Conservation (phyloP, 148 eudicot genomes). For the Chenopodium suecicum region DNA sequence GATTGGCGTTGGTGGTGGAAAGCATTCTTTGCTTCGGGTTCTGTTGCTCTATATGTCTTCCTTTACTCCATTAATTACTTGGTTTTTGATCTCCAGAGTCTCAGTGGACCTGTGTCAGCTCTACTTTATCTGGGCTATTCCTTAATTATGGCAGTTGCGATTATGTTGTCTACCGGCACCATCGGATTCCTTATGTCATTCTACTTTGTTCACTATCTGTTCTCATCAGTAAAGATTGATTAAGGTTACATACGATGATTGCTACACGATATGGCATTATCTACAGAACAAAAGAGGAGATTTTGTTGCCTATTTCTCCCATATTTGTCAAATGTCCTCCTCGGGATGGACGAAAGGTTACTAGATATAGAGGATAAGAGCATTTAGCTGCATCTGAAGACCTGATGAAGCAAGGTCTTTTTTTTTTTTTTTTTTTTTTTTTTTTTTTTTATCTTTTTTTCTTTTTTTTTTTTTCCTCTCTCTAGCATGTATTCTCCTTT, state of each 20-base stretch:
- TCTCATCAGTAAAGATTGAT: slow-evolving; percentile 67
- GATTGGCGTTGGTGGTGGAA: slow-evolving; percentile 91
- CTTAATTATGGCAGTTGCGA: slow-evolving; percentile 53
- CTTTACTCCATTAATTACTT: slow-evolving; percentile 61
- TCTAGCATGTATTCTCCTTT: neutral
- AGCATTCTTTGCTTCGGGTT: slow-evolving; percentile 64
- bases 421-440: neutral
- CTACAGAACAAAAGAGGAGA: neutral
- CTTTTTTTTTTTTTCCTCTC: too few species aligned
- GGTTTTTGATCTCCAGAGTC: slow-evolving; percentile 54
- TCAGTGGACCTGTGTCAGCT: slow-evolving; percentile 62
- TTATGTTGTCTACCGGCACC: slow-evolving; percentile 63
- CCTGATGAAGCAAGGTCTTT: neutral
- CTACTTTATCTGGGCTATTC: slow-evolving; percentile 65
- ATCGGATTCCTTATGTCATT: slow-evolving; percentile 58
- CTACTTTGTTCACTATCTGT: slow-evolving; percentile 60
- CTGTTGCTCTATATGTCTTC: slow-evolving; percentile 61
- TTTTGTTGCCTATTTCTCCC: neutral
- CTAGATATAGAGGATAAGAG: neutral
- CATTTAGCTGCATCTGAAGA: slow-evolving; percentile 1
- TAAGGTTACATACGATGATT: slow-evolving; percentile 5
- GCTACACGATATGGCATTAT: neutral
- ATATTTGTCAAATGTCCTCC: neutral
- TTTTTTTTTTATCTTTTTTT: too few species aligned
- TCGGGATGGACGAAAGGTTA: neutral